These are phyloP conservation scores for Carex arenaria DNA, from an alignment of 202 grass and related monocot species.

Conservation along the genomic window DNA sequence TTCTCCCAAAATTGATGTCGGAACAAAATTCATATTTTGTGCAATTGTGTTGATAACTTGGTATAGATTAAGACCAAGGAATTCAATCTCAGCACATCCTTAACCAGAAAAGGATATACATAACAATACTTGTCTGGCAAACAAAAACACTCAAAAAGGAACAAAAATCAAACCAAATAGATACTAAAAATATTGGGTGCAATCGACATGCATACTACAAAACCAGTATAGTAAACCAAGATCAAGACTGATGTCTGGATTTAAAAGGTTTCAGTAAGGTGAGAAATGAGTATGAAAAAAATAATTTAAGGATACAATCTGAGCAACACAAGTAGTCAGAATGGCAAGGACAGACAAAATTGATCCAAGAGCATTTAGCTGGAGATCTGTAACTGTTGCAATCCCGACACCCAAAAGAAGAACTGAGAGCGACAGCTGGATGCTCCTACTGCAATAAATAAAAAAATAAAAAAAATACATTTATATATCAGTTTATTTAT, in stretches of 20 bases:
- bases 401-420: conserved; percentile 94
- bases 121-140: not conserved
- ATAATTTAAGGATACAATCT: conserved; percentile 86
- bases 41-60: not conserved
- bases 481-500: not conserved
- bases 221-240: conserved; percentile 5
- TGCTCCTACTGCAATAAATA: conserved; percentile 57
- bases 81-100: not conserved
- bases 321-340: conserved; percentile 90
- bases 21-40: not conserved
- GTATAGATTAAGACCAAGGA: not conserved
- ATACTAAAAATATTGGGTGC: not conserved
- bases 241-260: conserved; percentile 4
- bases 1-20: not conserved
- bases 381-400: conserved; percentile 98
- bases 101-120: not conserved
- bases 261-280: conserved; percentile 4
- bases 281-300: not conserved
- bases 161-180: not conserved
- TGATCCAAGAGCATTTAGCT: conserved; percentile 87
- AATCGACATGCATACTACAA: not conserved
- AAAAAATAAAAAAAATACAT: conserved; percentile 20
- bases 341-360: conserved; percentile 84
- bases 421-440: conserved; percentile 84
- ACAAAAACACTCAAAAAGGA: not conserved